Evolutionary conservation across 768 basidiomycete genomes (phyloP).

Genomic region (Imleria badia): DNA sequence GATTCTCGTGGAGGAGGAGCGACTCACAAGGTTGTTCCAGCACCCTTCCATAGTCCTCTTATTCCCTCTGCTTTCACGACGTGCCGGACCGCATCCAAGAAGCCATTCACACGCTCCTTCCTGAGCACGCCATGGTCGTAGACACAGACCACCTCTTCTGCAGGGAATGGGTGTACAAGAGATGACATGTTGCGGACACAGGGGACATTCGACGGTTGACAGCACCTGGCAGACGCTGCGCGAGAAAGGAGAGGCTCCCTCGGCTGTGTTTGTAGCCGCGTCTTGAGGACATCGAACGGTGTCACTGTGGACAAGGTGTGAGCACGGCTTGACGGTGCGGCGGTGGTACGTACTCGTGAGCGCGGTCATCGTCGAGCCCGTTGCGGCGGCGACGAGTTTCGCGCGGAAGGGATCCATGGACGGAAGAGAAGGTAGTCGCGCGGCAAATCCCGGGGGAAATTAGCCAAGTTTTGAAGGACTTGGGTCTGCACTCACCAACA

Average conservation of each 20-base stretch:
- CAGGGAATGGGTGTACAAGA: slow-evolving; percentile 51
- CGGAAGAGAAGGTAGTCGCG: neutral
- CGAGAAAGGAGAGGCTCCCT: slow-evolving; percentile 51
- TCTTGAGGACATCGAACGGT: slow-evolving; percentile 98
- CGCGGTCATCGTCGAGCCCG: slow-evolving; percentile 78
- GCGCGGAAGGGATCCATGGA: slow-evolving; percentile 70
- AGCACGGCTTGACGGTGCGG: neutral
- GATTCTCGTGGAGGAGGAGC: neutral
- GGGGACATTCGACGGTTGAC: slow-evolving; percentile 53
- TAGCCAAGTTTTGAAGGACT: too few species aligned
- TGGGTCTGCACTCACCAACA: slow-evolving; percentile 2
- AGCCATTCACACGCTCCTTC: slow-evolving; percentile 77
- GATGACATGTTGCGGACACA: slow-evolving; percentile 83
- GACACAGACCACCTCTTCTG: slow-evolving; percentile 72
- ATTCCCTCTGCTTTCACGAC: slow-evolving; percentile 82
- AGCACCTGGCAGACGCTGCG: slow-evolving; percentile 59
- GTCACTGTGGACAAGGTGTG: slow-evolving; percentile 70
- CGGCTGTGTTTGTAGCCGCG: slow-evolving; percentile 92
- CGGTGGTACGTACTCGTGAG: slow-evolving; percentile 63
- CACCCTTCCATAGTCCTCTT: slow-evolving; percentile 92
- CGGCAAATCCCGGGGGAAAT: slow-evolving; percentile 28
- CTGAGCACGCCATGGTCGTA: slow-evolving; percentile 74
- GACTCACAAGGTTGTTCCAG: slow-evolving; percentile 82
- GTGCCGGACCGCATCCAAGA: slow-evolving; percentile 78
- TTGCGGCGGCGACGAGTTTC: slow-evolving; percentile 76